Conservation (phyloP, 495 filamentous ascomycete genomes). For the Aspergillus nidulans region DNA sequence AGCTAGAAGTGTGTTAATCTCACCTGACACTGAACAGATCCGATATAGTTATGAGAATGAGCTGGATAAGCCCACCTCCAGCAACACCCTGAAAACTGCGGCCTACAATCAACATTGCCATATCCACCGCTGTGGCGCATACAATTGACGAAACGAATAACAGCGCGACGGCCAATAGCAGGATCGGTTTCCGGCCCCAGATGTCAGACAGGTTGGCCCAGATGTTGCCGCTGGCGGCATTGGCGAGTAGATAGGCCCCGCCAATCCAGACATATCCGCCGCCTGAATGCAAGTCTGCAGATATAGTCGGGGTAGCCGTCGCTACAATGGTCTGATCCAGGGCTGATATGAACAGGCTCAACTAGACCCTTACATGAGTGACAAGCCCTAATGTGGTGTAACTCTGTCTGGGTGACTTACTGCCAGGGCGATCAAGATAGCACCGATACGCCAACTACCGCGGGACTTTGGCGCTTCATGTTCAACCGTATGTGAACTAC, state of each 20-base stretch:
- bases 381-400: not conserved
- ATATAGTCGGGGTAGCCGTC: constrained; percentile 56
- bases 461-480: constrained; percentile 4
- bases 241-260: constrained; percentile 56
- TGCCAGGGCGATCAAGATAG: constrained; percentile 25
- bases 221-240: constrained; percentile 48
- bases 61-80: constrained; percentile 49
- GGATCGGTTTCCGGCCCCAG: constrained; percentile 55
- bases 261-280: constrained; percentile 65
- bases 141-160: constrained; percentile 44
- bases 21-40: constrained; percentile 58
- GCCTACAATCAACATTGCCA: constrained; percentile 52
- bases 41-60: constrained; percentile 51
- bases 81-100: constrained; percentile 53
- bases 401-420: constrained; percentile 15
- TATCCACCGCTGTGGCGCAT: constrained; percentile 44
- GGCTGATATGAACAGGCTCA: constrained; percentile 53
- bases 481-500: not conserved
- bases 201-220: constrained; percentile 59
- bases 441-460: constrained; percentile 20
- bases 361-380: constrained; percentile 19
- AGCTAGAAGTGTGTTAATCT: not conserved
- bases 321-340: constrained; percentile 61
- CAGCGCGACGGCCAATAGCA: constrained; percentile 41
- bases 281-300: constrained; percentile 52